These are phyloP conservation scores for Candida mattraensis DNA, from an alignment of 805 yeast genomes.

Conservation along the genomic window DNA sequence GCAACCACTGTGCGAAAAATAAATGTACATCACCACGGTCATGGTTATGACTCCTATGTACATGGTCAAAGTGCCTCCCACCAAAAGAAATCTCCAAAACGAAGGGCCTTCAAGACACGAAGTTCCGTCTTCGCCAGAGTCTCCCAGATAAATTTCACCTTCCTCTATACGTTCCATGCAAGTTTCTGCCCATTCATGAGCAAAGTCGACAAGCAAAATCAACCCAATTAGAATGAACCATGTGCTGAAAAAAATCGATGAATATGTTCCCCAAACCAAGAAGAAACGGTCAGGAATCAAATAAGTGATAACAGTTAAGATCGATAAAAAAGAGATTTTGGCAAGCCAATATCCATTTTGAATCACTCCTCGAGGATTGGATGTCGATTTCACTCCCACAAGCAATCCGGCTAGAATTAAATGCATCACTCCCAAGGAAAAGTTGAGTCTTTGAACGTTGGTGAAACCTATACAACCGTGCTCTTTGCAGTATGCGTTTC, in stretches of 20 bases:
- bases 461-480: slow-evolving; percentile 86
- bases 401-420: slow-evolving; percentile 64
- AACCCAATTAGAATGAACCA: slow-evolving; percentile 87
- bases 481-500: slow-evolving; percentile 63
- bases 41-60: slow-evolving; percentile 70
- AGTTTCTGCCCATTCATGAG: slow-evolving; percentile 98
- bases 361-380: slow-evolving; percentile 73
- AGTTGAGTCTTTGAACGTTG: slow-evolving; percentile 89
- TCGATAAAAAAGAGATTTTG: slow-evolving; percentile 62
- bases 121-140: slow-evolving; percentile 43
- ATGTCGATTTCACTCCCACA: slow-evolving; percentile 72
- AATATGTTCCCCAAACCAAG: slow-evolving; percentile 85
- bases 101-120: slow-evolving; percentile 38
- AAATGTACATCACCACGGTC: slow-evolving; percentile 76
- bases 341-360: slow-evolving; percentile 93
- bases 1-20: slow-evolving; percentile 81
- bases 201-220: slow-evolving; percentile 89
- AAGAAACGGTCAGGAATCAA: slow-evolving; percentile 85
- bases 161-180: slow-evolving; percentile 89
- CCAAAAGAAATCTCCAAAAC: slow-evolving; percentile 77
- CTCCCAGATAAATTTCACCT: slow-evolving; percentile 56
- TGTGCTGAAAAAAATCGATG: slow-evolving; percentile 82
- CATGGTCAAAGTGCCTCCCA: slow-evolving; percentile 88
- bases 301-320: slow-evolving; percentile 61
- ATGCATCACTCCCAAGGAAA: slow-evolving; percentile 83